Base-by-base conservation (phyloP, 1,139 yeast species). In the Protomyces macrosporus region DNA sequence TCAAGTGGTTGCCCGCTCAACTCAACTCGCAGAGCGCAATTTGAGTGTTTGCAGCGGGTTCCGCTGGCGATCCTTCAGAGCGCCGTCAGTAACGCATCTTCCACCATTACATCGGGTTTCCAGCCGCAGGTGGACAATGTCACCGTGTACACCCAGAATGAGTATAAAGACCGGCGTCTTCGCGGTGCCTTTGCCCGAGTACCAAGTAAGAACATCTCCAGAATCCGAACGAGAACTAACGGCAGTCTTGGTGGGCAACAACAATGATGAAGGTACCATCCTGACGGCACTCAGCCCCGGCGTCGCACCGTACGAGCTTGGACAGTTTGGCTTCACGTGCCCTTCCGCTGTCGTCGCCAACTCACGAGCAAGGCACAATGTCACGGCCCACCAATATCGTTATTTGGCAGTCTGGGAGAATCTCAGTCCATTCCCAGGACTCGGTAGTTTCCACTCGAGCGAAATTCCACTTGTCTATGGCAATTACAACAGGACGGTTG, bases 231-330 rank as follows among this genome's bases (percentile, higher is more conserved):
- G 12, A 9, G 12, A 9, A 36, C 39, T 36, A 36, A 36, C 12
- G 39, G 1, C 39, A 23, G 62, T 58, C 10, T 35, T 58, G 42
- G 45, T 58, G 10, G 62, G 62, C n/a, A 58, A 33, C 56, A 58
- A 58, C 53, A 42, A 58, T 36, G 53, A 58, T 42, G 62, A 58
- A 35, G 62, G 62, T 7, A 23, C 56, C 14, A 58, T 58, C 45
- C 45, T 58, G 42, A 35, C 45, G 10, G 62, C 56, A n/a, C 40
- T 58, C 16, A 9, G 23, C 6, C 62, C 62, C 7, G 55, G 56
- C 14, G 32, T 42, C 10, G 30, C 16, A 16, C 48, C 48, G 7
- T 42, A 14, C 23, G 48, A 42, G 32, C 23, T 42, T 30, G 48
- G 48, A 1, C 57, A 34, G 7, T 34, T 53, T 30, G 55, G 55